Conservation (phyloP, 2,329 filamentous ascomycete species). For the Aspergillus brunneoviolaceus region DNA sequence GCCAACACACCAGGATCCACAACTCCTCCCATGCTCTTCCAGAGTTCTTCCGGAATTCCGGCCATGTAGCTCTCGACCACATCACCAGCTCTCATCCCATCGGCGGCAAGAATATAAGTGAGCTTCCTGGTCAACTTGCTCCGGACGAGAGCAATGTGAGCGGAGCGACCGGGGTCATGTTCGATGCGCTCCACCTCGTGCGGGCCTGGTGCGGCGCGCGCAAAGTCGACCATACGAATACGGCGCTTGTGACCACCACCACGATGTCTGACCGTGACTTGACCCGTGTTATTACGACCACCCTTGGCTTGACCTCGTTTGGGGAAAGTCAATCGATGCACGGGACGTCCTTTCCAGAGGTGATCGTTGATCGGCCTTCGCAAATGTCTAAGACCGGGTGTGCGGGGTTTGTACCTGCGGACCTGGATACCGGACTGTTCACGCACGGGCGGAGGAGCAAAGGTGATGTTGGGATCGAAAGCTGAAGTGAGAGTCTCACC, state of each 20-base stretch:
- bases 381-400: constrained; percentile 88
- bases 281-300: constrained; percentile 83
- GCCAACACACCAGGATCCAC: constrained; percentile 95
- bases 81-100: constrained; percentile 90
- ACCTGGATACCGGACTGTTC: constrained; percentile 52
- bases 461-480: constrained; percentile 39
- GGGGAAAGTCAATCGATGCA: constrained; percentile 77
- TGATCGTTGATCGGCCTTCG: constrained; percentile 93
- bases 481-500: constrained; percentile 37
- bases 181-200: constrained; percentile 92
- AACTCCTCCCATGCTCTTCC: constrained; percentile 87
- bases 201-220: constrained; percentile 72
- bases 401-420: constrained; percentile 89
- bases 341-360: constrained; percentile 88
- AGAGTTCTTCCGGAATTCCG: constrained; percentile 82
- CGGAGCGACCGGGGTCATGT: constrained; percentile 89
- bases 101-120: constrained; percentile 92
- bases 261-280: constrained; percentile 84
- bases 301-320: constrained; percentile 93
- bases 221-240: constrained; percentile 89
- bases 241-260: constrained; percentile 90
- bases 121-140: constrained; percentile 71
- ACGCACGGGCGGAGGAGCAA: constrained; percentile 47
- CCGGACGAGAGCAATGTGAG: constrained; percentile 86
- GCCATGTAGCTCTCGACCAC: constrained; percentile 86